phyloP scores from a whole-genome alignment of 2,329 filamentous ascomycete species.

The Colletotrichum sublineola region DNA sequence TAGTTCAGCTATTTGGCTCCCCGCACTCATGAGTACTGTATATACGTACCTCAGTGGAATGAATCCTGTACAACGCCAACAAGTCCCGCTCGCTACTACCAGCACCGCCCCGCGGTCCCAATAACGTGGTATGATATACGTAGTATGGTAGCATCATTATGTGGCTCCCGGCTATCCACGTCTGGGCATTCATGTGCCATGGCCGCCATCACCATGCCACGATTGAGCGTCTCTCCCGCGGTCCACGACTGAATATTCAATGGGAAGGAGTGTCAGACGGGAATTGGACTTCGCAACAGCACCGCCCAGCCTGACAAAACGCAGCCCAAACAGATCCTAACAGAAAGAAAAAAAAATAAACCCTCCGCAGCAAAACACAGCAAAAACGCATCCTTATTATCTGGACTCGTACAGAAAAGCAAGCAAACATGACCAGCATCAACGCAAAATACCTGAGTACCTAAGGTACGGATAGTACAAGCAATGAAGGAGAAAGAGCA shows the following conservation, averaged over 20 bases:
- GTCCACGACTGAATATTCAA: not conserved
- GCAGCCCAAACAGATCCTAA: not conserved
- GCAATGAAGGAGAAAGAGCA: slow-evolving; percentile 3
- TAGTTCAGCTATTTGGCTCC: not conserved
- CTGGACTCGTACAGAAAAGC: slow-evolving; percentile 19
- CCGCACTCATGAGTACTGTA: not conserved
- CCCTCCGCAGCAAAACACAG: not conserved
- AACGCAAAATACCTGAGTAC: slow-evolving; percentile 1
- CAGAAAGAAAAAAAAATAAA: not conserved
- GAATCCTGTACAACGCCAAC: slow-evolving; percentile 5
- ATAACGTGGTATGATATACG: slow-evolving; percentile 26
- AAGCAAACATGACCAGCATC: slow-evolving; percentile 2
- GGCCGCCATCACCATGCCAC: slow-evolving; percentile 3
- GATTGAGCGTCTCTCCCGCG: not conserved
- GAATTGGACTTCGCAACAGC: slow-evolving; percentile 7
- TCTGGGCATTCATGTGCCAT: slow-evolving; percentile 14
- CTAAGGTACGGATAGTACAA: too few species aligned
- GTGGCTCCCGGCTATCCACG: slow-evolving; percentile 8
- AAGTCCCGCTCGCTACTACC: not conserved
- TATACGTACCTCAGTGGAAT: not conserved
- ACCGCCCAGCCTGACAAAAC: not conserved
- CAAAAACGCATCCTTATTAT: slow-evolving; percentile 5
- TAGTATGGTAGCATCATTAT: slow-evolving; percentile 30
- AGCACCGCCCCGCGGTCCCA: slow-evolving; percentile 14
- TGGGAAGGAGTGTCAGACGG: slow-evolving; percentile 1